A percentile compares a stretch with the other conserved stretches of the same genome.
phyloP scores from a whole-genome alignment of 257 asterid genomes.

The Fraxinus americana region DNA sequence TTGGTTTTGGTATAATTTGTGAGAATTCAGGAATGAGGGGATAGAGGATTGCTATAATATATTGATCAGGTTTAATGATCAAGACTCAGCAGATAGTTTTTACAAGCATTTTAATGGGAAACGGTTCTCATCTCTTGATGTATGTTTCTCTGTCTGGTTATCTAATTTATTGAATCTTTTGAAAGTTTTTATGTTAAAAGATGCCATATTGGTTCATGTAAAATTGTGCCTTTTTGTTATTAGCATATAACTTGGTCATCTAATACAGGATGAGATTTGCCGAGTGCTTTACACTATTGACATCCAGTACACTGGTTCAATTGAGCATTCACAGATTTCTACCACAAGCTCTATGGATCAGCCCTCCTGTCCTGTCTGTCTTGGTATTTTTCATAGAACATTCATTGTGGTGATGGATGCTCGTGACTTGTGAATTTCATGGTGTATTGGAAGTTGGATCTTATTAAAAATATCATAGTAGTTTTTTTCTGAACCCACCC shows the following conservation, averaged over 20 bases:
- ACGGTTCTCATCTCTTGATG: slow-evolving; percentile 89
- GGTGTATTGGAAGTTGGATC: slow-evolving; percentile 1
- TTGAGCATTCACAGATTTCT: slow-evolving; percentile 76
- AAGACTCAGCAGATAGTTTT: slow-evolving; percentile 75
- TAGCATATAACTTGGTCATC: slow-evolving; percentile 21
- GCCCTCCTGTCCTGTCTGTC: slow-evolving; percentile 95
- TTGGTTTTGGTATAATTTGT: slow-evolving; percentile 26
- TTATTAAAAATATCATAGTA: not conserved
- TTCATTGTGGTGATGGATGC: not conserved
- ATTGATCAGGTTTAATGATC: slow-evolving; percentile 77
- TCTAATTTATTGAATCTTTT: slow-evolving; percentile 8
- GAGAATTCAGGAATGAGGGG: slow-evolving; percentile 70
- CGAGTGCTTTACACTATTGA: slow-evolving; percentile 69
- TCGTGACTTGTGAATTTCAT: slow-evolving; percentile 14
- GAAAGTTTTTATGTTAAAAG: not conserved
- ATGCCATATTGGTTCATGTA: not conserved
- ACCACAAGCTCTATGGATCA: slow-evolving; percentile 74
- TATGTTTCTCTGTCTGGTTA: slow-evolving; percentile 26
- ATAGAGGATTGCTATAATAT: slow-evolving; percentile 77
- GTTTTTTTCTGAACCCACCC: not conserved
- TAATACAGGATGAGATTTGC: slow-evolving; percentile 71
- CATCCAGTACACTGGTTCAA: slow-evolving; percentile 84
- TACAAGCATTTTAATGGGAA: slow-evolving; percentile 72
- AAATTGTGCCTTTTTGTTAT: slow-evolving; percentile 11
- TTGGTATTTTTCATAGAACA: slow-evolving; percentile 57